These are phyloP conservation scores for Pichia sp. DNA, from an alignment of 1,139 yeast genomes.

Conservation along the genomic window DNA sequence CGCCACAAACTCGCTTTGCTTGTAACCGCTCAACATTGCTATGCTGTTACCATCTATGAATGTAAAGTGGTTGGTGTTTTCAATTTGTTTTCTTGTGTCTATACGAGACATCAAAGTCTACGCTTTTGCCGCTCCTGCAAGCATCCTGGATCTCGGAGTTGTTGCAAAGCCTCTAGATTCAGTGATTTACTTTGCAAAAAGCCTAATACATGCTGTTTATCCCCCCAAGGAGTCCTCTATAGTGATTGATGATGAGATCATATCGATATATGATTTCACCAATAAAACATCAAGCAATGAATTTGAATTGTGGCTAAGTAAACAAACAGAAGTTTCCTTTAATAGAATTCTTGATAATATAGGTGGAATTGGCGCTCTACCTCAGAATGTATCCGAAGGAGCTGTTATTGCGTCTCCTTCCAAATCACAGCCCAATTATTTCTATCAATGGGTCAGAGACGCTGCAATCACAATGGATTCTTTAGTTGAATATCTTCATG, in stretches of 20 bases:
- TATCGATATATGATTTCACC: constrained; percentile 4
- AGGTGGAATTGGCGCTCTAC: constrained; percentile 39
- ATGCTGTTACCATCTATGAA: no score
- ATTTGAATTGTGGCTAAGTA: constrained; percentile 51
- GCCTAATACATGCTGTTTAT: neutral
- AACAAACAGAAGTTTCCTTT: constrained; percentile 46
- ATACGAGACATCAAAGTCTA: no score
- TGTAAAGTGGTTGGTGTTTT: no score
- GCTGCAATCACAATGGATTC: constrained; percentile 76
- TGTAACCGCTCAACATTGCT: no score
- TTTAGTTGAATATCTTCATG: constrained; percentile 47
- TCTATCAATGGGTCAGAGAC: constrained; percentile 87
- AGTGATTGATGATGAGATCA: constrained; percentile 2
- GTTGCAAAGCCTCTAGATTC: neutral
- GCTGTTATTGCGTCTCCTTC: constrained; percentile 86
- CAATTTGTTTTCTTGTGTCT: no score
- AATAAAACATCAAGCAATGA: constrained; percentile 22
- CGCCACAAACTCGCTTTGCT: no score
- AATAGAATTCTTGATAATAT: constrained; percentile 52
- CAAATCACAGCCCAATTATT: constrained; percentile 60
- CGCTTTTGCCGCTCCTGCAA: no score
- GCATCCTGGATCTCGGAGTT: neutral
- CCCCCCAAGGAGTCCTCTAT: neutral
- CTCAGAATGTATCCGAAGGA: constrained; percentile 48
- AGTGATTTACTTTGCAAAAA: neutral